Evolutionary conservation across 176 grass and related monocot species (phyloP), one percentile per base, ranked within the genome.

Genomic region (Themeda triandra): DNA sequence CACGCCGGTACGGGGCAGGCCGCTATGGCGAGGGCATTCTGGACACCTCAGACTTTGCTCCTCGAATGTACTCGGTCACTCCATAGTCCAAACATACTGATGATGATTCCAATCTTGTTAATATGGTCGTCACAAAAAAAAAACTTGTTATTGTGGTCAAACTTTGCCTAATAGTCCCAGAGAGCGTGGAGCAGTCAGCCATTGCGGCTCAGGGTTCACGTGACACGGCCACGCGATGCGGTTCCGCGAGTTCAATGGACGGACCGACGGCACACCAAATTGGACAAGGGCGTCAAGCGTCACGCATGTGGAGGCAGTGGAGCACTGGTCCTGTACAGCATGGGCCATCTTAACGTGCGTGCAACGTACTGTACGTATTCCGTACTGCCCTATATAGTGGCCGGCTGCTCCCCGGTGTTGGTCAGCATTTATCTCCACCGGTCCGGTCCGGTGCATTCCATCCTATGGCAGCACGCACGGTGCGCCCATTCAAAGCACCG

Each of bases 161-260:
- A 41, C 37, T 39, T 39, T 39, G 9, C 41, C 11, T 10, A 44
- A 13, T 3, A 13, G 41, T 13, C 41, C 21, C 18, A 24, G 25
- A 25, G 28, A 32, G 13, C 56, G 25, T 39, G 69, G 69, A 14
- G 1, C 14, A 6, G 45, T 17, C 46, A 31, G 77, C 13, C 39
- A 66, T 45, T 37, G 58, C 36, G 62, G 59, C 36, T n/a, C 59
- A 17, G 40, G 51, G 49, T 42, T n/a, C 80, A 79, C 4, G 75
- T 73, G 80, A 79, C 53, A 41, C 65, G 86, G n/a, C n/a, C n/a
- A n/a, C n/a, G n/a, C 86, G 73, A 78, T 36, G 85, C 9, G 13
- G 27, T 30, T 4, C 49, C 5, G 6, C 6, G 17, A 54, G 18
- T 54, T n/a, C 41, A 23, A 49, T 29, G 60, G 31, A 23, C 46